These are phyloP conservation scores for Herpotrichia juniperi DNA, from an alignment of 2,329 filamentous ascomycete species.

Conservation along the genomic window DNA sequence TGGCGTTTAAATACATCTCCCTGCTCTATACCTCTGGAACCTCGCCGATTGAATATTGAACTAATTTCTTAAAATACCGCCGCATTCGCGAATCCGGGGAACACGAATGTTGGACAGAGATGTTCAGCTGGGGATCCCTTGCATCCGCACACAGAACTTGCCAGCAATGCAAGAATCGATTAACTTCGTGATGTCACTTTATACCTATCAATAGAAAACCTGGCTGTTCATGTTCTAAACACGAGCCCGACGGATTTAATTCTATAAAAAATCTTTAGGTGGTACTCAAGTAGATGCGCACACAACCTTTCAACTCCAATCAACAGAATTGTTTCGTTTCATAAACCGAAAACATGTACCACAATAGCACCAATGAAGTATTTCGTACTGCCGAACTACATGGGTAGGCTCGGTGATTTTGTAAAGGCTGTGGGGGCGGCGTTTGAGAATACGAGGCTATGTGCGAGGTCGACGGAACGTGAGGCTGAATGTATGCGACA, in stretches of 20 bases:
- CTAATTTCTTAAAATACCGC: not conserved
- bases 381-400: not conserved
- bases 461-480: not conserved
- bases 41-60: not conserved
- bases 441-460: conserved; percentile 1
- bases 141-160: not conserved
- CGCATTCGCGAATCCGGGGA: not conserved
- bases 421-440: not conserved
- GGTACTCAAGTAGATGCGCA: no score
- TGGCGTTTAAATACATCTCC: not conserved
- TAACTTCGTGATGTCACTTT: not conserved
- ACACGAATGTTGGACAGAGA: not conserved
- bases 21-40: not conserved
- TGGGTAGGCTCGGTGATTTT: not conserved
- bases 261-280: no score
- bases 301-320: no score
- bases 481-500: conserved; percentile 4
- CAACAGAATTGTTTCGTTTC: not conserved
- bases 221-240: no score
- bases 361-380: not conserved
- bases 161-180: not conserved
- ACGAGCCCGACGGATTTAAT: no score
- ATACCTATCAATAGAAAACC: not conserved
- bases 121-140: conserved; percentile 2
- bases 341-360: not conserved